A percentile compares a stretch with the other conserved stretches of the same genome.
These are phyloP conservation scores for Candida ovalis DNA, from an alignment of 805 yeast genomes.

Conservation along the genomic window DNA sequence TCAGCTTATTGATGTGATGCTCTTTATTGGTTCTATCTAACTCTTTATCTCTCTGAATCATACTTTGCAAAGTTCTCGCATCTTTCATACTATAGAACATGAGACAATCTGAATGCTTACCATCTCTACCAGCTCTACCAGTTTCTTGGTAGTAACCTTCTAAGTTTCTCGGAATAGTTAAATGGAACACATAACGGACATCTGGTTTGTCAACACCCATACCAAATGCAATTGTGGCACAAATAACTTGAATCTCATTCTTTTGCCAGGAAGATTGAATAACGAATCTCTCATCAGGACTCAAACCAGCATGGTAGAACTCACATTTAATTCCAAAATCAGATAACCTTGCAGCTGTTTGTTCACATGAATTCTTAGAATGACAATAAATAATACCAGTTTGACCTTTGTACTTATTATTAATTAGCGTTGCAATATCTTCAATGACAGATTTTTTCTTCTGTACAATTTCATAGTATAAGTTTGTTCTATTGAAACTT, in stretches of 20 bases:
- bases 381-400: constrained; percentile 94
- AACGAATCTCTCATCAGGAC: constrained; percentile 60
- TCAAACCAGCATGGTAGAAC: constrained; percentile 95
- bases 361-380: constrained; percentile 85
- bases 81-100: constrained; percentile 80
- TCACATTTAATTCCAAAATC: constrained; percentile 63
- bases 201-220: constrained; percentile 99
- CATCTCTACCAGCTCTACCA: constrained; percentile 98
- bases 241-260: constrained; percentile 67
- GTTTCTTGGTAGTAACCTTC: constrained; percentile 98
- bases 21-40: constrained; percentile 62
- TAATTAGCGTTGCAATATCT: constrained; percentile 57
- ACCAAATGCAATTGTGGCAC: constrained; percentile 98
- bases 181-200: constrained; percentile 87
- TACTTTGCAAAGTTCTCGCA: constrained; percentile 67
- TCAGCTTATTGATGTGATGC: constrained; percentile 69
- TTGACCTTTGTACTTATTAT: constrained; percentile 44
- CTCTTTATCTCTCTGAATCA: constrained; percentile 75
- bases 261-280: constrained; percentile 86
- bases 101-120: constrained; percentile 74
- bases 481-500: constrained; percentile 86
- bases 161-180: constrained; percentile 80
- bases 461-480: constrained; percentile 70
- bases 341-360: constrained; percentile 58
- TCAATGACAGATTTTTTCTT: constrained; percentile 57